Percentiles rank a stretch among this genome's conserved stretches.
These are phyloP conservation scores for Paecilomyces variotii DNA, from an alignment of 2,329 filamentous ascomycete species.

Conservation along the genomic window DNA sequence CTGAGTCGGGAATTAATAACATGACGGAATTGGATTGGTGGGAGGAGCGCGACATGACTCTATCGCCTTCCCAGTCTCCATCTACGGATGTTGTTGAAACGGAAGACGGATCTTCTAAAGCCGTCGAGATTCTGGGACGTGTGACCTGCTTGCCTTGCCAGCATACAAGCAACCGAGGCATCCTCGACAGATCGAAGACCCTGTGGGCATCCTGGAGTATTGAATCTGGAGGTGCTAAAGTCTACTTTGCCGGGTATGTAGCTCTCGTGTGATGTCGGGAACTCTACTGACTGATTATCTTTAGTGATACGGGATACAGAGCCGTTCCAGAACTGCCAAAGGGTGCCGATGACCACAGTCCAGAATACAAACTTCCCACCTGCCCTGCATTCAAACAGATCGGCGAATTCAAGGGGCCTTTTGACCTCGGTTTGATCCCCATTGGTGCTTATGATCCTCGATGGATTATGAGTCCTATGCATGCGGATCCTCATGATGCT, in stretches of 20 bases:
- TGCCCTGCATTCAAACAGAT: constrained; percentile 84
- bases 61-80: constrained; percentile 39
- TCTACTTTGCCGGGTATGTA: constrained; percentile 66
- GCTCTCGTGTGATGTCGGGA: constrained; percentile 8
- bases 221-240: constrained; percentile 62
- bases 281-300: constrained; percentile 13
- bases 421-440: constrained; percentile 85
- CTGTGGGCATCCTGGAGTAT: constrained; percentile 88
- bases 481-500: constrained; percentile 77
- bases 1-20: constrained; percentile 58
- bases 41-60: constrained; percentile 68
- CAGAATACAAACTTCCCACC: constrained; percentile 58
- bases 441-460: constrained; percentile 73
- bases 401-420: constrained; percentile 69
- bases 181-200: constrained; percentile 64
- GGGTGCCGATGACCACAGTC: constrained; percentile 62
- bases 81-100: constrained; percentile 19
- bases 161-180: constrained; percentile 63
- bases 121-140: constrained; percentile 55
- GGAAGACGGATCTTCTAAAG: constrained; percentile 12
- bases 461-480: constrained; percentile 67
- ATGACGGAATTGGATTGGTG: constrained; percentile 94
- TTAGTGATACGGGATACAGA: constrained; percentile 86
- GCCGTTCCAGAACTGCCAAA: constrained; percentile 58
- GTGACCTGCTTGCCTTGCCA: constrained; percentile 79